phyloP scores from a whole-genome alignment of 176 grass and related monocot genomes.

The Carex kokanica region DNA sequence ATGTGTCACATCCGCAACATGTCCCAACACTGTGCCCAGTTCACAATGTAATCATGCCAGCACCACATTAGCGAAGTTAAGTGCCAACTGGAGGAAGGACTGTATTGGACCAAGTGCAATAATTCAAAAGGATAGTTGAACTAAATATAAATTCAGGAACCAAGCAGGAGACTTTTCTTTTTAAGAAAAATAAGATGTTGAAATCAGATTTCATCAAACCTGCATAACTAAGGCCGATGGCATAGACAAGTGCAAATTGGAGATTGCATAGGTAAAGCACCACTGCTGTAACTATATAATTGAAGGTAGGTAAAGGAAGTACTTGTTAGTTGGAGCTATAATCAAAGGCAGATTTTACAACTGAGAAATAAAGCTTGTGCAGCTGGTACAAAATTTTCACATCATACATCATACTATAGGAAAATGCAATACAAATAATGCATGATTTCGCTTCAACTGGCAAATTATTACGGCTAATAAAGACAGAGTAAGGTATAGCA shows the following conservation, averaged over 20 bases:
- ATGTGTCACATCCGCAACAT: neutral
- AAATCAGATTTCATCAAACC: conserved; percentile 32
- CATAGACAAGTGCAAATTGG: conserved; percentile 65
- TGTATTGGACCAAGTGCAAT: neutral
- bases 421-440: neutral
- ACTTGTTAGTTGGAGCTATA: neutral
- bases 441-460: neutral
- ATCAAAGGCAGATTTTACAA: neutral
- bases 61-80: neutral
- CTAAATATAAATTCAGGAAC: neutral
- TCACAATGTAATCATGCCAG: neutral
- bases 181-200: neutral
- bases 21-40: neutral
- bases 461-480: neutral
- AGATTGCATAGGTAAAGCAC: conserved; percentile 70
- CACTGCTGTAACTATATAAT: conserved; percentile 43
- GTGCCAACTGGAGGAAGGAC: neutral
- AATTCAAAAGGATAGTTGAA: neutral
- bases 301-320: neutral
- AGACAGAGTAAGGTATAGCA: neutral
- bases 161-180: neutral
- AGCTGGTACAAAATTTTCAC: conserved; percentile 10
- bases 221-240: conserved; percentile 69
- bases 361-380: neutral
- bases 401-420: neutral